Percentiles rank a stretch among this genome's conserved stretches.
phyloP scores from a whole-genome alignment of 2,329 filamentous ascomycete genomes.

The Phaeosphaeriaceae sp. region DNA sequence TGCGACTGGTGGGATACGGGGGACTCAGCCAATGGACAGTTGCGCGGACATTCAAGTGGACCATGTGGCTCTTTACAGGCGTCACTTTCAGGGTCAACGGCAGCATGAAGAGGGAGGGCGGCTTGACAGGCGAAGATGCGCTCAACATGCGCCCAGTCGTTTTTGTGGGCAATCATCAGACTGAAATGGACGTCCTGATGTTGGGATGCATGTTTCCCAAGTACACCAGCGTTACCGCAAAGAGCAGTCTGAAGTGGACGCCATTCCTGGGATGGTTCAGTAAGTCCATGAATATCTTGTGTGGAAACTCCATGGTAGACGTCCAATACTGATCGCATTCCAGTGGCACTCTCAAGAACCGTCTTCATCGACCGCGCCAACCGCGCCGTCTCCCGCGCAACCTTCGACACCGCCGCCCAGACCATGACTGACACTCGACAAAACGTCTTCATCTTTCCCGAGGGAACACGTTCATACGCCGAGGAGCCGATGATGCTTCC shows the following conservation, averaged over 20 bases:
- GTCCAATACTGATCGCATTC: slow-evolving; percentile 50
- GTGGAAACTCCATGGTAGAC: not conserved
- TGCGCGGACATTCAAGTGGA: slow-evolving; percentile 79
- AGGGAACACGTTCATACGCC: slow-evolving; percentile 91
- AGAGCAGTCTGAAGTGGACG: slow-evolving; percentile 78
- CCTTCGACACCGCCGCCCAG: slow-evolving; percentile 82
- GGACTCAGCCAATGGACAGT: slow-evolving; percentile 86
- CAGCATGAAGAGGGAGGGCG: slow-evolving; percentile 38
- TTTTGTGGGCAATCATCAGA: slow-evolving; percentile 95
- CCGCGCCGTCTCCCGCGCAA: slow-evolving; percentile 79
- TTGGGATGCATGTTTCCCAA: slow-evolving; percentile 87
- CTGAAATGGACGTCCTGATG: slow-evolving; percentile 93
- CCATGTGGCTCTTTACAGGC: slow-evolving; percentile 78
- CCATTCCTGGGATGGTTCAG: slow-evolving; percentile 96
- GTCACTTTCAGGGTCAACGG: slow-evolving; percentile 75
- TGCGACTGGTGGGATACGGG: slow-evolving; percentile 75
- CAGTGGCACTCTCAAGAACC: slow-evolving; percentile 76
- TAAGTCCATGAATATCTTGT: slow-evolving; percentile 32
- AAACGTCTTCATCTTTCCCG: slow-evolving; percentile 86
- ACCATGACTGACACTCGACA: slow-evolving; percentile 74
- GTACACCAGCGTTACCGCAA: slow-evolving; percentile 92
- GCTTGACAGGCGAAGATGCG: slow-evolving; percentile 42
- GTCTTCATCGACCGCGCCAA: slow-evolving; percentile 96
- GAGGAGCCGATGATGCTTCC: slow-evolving; percentile 81
- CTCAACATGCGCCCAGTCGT: slow-evolving; percentile 73